Evolutionary conservation across 2,329 filamentous ascomycete species (phyloP).

Genomic region (Fusarium mundagurra): DNA sequence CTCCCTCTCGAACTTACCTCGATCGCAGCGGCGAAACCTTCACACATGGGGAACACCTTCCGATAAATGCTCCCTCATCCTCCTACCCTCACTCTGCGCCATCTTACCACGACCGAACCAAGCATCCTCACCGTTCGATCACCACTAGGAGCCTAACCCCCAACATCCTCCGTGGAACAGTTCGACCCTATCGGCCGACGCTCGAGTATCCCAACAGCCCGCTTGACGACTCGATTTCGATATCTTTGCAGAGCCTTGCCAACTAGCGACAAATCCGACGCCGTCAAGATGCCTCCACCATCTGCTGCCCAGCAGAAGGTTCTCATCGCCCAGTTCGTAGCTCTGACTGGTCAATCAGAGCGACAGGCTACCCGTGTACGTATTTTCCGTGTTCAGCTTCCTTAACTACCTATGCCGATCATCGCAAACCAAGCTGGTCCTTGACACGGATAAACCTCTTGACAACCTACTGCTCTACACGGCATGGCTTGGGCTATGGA

Average conservation of each 20-base stretch:
- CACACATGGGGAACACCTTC: not conserved
- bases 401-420: not conserved
- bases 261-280: not conserved
- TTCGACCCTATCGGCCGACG: not conserved
- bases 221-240: not conserved
- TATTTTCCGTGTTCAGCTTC: conserved; percentile 23
- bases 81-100: not conserved
- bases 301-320: conserved; percentile 53
- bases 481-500: conserved; percentile 1
- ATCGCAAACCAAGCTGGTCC: conserved; percentile 5
- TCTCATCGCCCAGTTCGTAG: conserved; percentile 54
- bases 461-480: conserved; percentile 20
- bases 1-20: conserved; percentile 7
- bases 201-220: not conserved
- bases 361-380: conserved; percentile 58
- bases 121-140: not conserved
- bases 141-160: not conserved
- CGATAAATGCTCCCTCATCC: not conserved
- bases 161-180: not conserved
- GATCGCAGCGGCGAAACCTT: conserved; percentile 7
- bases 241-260: not conserved
- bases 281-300: conserved; percentile 49
- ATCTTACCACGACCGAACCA: not conserved
- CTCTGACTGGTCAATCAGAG: conserved; percentile 56
- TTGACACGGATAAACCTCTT: conserved; percentile 5